Evolutionary conservation across 768 basidiomycete species (phyloP).

Genomic region (Artomyces pyxidatus): DNA sequence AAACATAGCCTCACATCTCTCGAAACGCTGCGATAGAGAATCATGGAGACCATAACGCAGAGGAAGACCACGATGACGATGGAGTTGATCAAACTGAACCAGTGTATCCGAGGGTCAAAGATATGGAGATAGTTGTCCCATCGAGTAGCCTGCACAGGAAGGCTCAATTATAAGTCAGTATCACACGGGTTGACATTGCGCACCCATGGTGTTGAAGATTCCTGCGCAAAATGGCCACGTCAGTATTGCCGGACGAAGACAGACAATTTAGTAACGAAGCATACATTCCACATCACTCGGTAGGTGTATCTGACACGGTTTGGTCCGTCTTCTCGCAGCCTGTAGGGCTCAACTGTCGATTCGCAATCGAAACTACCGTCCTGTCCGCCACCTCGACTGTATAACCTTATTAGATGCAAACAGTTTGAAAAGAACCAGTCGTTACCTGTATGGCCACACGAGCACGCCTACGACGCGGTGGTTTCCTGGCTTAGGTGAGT

Average conservation of each 20-base stretch:
- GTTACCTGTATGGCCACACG: constrained; percentile 61
- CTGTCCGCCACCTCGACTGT: constrained; percentile 59
- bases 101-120: constrained; percentile 90
- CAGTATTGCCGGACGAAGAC: background rate
- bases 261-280: constrained; percentile 19
- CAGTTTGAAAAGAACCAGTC: background rate
- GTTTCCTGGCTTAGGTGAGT: constrained; percentile 56
- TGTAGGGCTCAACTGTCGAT: constrained; percentile 35
- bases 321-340: constrained; percentile 49
- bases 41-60: constrained; percentile 88
- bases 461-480: constrained; percentile 89
- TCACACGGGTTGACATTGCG: constrained; percentile 8
- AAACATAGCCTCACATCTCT: constrained; percentile 58
- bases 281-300: constrained; percentile 77
- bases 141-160: constrained; percentile 62
- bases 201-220: constrained; percentile 84
- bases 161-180: constrained; percentile 6
- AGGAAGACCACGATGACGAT: constrained; percentile 87
- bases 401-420: background rate
- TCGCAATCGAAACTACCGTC: constrained; percentile 46
- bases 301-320: constrained; percentile 82
- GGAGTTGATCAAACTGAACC: constrained; percentile 93
- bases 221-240: constrained; percentile 31
- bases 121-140: constrained; percentile 97
- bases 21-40: constrained; percentile 77